A percentile compares a stretch with the other conserved stretches of the same genome.
These are phyloP conservation scores for Globisporangium radiosum DNA, from an alignment of 352 stramenopile genomes.

Conservation along the genomic window DNA sequence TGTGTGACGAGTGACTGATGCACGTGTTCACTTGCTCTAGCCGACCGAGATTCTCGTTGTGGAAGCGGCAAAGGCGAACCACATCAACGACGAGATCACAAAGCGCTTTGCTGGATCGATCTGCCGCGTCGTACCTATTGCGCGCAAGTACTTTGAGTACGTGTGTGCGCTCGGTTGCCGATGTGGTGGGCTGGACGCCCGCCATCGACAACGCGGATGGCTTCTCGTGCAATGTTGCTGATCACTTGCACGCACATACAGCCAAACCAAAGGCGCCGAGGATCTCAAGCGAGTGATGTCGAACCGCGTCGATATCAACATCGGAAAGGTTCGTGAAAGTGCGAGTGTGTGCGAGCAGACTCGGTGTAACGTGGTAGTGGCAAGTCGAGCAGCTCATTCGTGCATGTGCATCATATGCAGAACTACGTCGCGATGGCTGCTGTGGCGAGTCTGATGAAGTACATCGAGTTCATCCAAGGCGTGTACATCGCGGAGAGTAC, in stretches of 20 bases:
- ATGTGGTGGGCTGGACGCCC: background rate
- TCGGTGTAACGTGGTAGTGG: too few relatives aligned
- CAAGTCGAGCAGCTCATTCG: too few relatives aligned
- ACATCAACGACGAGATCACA: constrained; percentile 65
- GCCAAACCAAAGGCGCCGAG: constrained; percentile 78
- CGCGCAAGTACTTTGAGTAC: constrained; percentile 78
- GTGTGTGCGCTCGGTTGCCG: background rate
- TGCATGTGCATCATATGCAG: constrained; percentile 16
- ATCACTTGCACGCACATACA: constrained; percentile 9
- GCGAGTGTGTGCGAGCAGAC: background rate
- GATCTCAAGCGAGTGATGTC: constrained; percentile 78
- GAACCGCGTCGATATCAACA: constrained; percentile 80
- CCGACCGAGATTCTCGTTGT: constrained; percentile 72
- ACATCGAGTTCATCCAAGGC: constrained; percentile 83
- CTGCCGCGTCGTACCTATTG: constrained; percentile 60
- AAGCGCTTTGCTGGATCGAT: constrained; percentile 47
- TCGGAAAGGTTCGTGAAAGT: constrained; percentile 41
- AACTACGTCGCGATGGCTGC: constrained; percentile 83
- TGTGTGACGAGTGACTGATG: too few relatives aligned
- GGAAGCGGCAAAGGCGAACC: constrained; percentile 43
- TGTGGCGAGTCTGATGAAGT: constrained; percentile 76
- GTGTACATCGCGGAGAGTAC: constrained; percentile 80
- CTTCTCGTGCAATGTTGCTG: too few relatives aligned
- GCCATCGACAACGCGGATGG: too few relatives aligned
- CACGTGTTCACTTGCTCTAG: constrained; percentile 13